phyloP scores from a whole-genome alignment of 257 asterid species.

The Coffea eugenioides region DNA sequence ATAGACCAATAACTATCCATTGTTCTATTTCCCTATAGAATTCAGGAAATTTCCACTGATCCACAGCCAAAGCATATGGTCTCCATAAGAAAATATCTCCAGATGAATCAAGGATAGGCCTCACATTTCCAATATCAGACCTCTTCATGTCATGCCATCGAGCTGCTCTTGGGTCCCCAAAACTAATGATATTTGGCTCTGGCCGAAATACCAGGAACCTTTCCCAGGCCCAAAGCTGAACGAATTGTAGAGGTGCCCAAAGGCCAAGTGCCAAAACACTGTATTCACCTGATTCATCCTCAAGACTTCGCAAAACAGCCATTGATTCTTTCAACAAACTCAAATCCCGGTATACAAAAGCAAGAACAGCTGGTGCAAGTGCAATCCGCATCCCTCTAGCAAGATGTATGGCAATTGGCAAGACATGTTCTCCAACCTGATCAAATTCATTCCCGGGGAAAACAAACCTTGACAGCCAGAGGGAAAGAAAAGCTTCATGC shows the following conservation, averaged over 20 bases:
- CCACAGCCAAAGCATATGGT: conserved; percentile 33
- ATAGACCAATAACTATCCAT: conserved; percentile 11
- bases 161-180: conserved; percentile 23
- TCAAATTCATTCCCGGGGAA: conserved; percentile 29
- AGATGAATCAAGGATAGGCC: conserved; percentile 28
- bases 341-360: conserved; percentile 42
- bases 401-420: conserved; percentile 33
- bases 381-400: conserved; percentile 37
- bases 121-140: conserved; percentile 19
- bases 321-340: conserved; percentile 29
- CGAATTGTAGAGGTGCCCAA: conserved; percentile 32
- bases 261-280: conserved; percentile 17
- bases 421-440: conserved; percentile 16
- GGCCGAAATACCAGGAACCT: conserved; percentile 33
- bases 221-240: conserved; percentile 58
- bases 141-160: conserved; percentile 29
- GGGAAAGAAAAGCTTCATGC: conserved; percentile 45
- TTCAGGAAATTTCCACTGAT: conserved; percentile 28
- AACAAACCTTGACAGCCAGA: conserved; percentile 43
- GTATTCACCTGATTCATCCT: conserved; percentile 1
- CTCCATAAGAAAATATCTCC: conserved; percentile 34
- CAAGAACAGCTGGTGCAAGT: conserved; percentile 41
- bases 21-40: conserved; percentile 28
- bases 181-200: conserved; percentile 17
- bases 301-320: conserved; percentile 3